Evolutionary conservation across 352 stramenopile species (phyloP), one percentile per base, ranked within the genome.

Genomic region (Phytophthora nicotianae): DNA sequence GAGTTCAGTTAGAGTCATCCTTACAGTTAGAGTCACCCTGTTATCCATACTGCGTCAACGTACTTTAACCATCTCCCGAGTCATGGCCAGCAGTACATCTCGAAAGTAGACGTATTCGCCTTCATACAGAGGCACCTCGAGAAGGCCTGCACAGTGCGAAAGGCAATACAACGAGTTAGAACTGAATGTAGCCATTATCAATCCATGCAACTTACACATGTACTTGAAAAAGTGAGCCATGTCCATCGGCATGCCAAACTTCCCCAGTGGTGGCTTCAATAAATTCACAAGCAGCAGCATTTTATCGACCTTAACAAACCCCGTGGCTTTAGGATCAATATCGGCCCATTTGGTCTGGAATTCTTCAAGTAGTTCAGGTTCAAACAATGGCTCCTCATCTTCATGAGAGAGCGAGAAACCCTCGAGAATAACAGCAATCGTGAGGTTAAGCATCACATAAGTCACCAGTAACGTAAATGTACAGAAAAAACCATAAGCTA

Each of bases 401-500:
- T 91, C 78, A 6, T 91, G 82, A 1, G 79, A 91, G 33, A 79
- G 69, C 14, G 80, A 93, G 74, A 98, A 98, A 42, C 88, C 88
- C 49, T 98, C 90, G 10, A 98, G 82, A 50, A 98, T 96, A 24
- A 98, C 88, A 24, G 89, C 93, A 24, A 98, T 97, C 43, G 96
- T 98, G 47, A 98, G 74, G 58, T 98, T 98, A 20, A 98, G 79
- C 70, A 98, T 91, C 11, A 98, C 82, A 57, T 95, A 98, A 11
- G 84, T 97, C 29, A 98, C 80, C n/a, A 98, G 76, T 51, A 98
- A 57, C 13, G 89, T 97, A 60, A 98, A 98, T 4, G 75, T 58
- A 59, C 81, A 90, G 57, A 91, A 91, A 65, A 94, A 96, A 0
- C 65, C 51, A 55, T 77, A 93, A 7, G 87, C 73, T 27, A 84